phyloP scores from a whole-genome alignment of 768 basidiomycete species.

The Naganishia vishniacii region DNA sequence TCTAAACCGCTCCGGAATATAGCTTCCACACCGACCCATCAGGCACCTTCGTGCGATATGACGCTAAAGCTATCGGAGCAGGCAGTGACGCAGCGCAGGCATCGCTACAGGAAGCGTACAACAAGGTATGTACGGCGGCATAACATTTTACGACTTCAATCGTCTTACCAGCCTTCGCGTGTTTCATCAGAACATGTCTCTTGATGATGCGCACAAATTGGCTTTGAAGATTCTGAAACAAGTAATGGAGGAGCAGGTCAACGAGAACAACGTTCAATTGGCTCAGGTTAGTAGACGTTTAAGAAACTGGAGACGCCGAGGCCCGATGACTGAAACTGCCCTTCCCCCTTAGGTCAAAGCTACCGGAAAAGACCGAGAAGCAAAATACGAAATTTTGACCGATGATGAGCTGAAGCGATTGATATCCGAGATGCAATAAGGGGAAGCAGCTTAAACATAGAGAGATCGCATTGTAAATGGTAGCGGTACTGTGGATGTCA shows the following conservation, averaged over 20 bases:
- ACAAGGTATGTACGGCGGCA: constrained; percentile 60
- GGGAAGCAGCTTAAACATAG: not conserved
- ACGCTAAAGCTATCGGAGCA: constrained; percentile 97
- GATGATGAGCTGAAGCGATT: constrained; percentile 23
- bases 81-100: constrained; percentile 96
- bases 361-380: constrained; percentile 10
- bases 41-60: constrained; percentile 91
- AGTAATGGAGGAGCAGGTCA: constrained; percentile 99
- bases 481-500: too few relatives aligned
- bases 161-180: too few relatives aligned
- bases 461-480: not conserved
- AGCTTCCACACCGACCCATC: constrained; percentile 98
- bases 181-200: constrained; percentile 72
- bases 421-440: constrained; percentile 22
- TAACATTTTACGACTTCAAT: too few relatives aligned
- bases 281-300: constrained; percentile 72
- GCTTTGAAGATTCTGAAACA: constrained; percentile 89
- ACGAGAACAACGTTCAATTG: constrained; percentile 96
- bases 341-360: constrained; percentile 13
- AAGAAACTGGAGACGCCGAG: not conserved
- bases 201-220: constrained; percentile 78
- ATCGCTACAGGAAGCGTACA: constrained; percentile 94
- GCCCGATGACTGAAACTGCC: not conserved
- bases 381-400: constrained; percentile 27
- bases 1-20: not conserved